Conservation (phyloP, 2,329 filamentous ascomycete species). For the Nemania serpens region DNA sequence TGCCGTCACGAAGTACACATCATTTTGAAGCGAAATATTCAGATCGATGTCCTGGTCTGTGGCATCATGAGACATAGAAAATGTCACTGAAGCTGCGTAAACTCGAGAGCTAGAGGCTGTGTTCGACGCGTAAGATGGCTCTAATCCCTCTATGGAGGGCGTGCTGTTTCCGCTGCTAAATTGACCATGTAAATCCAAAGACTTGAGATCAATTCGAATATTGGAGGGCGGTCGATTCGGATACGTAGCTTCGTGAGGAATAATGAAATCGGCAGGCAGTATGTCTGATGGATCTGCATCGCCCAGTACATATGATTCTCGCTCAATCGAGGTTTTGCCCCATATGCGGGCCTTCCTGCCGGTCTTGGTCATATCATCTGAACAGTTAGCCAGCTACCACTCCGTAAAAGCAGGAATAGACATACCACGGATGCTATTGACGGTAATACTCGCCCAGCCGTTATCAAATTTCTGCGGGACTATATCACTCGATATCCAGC, state of each 20-base stretch:
- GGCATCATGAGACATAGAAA: constrained; percentile 49
- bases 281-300: constrained; percentile 59
- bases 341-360: constrained; percentile 64
- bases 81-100: constrained; percentile 49
- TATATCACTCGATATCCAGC: constrained; percentile 68
- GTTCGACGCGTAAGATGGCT: constrained; percentile 45
- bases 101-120: constrained; percentile 41
- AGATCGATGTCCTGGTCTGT: constrained; percentile 46
- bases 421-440: constrained; percentile 56
- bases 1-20: constrained; percentile 68
- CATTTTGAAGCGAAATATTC: constrained; percentile 56
- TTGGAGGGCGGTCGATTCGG: constrained; percentile 51
- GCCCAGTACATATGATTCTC: constrained; percentile 64
- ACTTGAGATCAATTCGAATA: constrained; percentile 54
- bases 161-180: constrained; percentile 52
- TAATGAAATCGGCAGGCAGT: constrained; percentile 65
- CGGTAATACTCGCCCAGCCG: constrained; percentile 64
- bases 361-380: constrained; percentile 55
- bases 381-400: constrained; percentile 28
- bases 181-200: constrained; percentile 54
- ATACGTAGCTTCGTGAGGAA: constrained; percentile 62
- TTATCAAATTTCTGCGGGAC: constrained; percentile 56
- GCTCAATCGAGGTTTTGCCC: constrained; percentile 63
- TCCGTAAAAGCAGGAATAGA: constrained; percentile 15
- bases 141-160: constrained; percentile 49